Base-by-base conservation (phyloP, 1,139 yeast genomes). In the Lodderomyces orthopsilosis region DNA sequence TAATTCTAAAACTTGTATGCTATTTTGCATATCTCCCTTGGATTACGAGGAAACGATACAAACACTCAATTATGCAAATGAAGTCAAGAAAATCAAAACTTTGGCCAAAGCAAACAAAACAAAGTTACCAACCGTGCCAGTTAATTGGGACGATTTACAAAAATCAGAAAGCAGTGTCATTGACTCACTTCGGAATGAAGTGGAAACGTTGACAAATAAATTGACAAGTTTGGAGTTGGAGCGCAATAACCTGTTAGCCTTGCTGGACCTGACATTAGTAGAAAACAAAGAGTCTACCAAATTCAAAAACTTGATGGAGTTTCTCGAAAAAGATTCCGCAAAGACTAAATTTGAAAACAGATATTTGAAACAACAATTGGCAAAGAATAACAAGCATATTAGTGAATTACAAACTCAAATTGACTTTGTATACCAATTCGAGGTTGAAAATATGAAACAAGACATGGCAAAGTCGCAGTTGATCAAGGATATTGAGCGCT, bases 1-100 rank as follows among this genome's bases (percentile, higher is more conserved):
- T 1, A 85, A 85, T 54, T 80, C 88, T 21, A 82, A 81, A 54
- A 85, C 89, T 1, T 80, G 81, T 35, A 85, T 85, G 91, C 70
- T 85, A 7, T 87, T 87, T 32, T 84, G 91, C 57, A 68, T 85
- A 1, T 81, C 91, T 0, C 91, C 95, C 0, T 70, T 85, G 12
- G 89, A 83, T 56, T 79, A 78, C 54, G 93, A 85, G 18, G 95
- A 86, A 53, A 81, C 88, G 0, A 62, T 78, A 49, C 85, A 86
- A 36, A 86, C 95, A 0, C 65, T 86, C 45, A 70, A 88, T 46
- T 86, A 86, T 56, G 94, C 94, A 1, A 82, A 80, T 35, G 79
- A 84, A 47, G 93, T 88, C 2, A 85, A 85, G 56, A 73, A 72
- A 51, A 85, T 86, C 51, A 75, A 75, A 47, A 83, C 89, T 15